phyloP scores from a whole-genome alignment of 495 filamentous ascomycete species.

The Tuber borchii region DNA sequence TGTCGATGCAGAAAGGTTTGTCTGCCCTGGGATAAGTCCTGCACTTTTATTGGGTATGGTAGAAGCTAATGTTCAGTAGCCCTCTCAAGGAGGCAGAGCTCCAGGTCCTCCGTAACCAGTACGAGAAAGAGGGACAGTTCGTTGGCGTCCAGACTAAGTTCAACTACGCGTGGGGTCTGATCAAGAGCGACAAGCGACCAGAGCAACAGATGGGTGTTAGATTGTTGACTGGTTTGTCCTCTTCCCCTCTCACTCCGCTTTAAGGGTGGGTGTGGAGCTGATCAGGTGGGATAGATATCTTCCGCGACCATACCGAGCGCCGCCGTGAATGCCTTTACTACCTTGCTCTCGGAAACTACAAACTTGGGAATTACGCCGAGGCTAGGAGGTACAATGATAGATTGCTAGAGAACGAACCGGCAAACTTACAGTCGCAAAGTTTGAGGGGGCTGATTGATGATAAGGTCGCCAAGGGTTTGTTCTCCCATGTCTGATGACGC shows the following conservation, averaged over 20 bases:
- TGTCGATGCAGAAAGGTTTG: constrained; percentile 90
- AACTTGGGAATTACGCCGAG: constrained; percentile 93
- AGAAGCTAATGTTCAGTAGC: constrained; percentile 45
- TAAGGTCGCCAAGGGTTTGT: constrained; percentile 65
- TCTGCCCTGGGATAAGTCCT: constrained; percentile 14
- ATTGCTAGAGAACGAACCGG: constrained; percentile 78
- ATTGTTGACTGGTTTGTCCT: constrained; percentile 57
- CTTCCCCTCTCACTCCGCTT: neutral
- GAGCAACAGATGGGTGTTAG: constrained; percentile 95
- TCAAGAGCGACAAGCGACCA: constrained; percentile 73
- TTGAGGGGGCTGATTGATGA: constrained; percentile 84
- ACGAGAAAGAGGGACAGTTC: constrained; percentile 92
- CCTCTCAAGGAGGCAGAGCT: constrained; percentile 84
- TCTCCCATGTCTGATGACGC: neutral
- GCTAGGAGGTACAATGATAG: constrained; percentile 89
- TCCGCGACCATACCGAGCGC: constrained; percentile 81
- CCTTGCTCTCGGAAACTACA: constrained; percentile 92
- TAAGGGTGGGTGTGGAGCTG: neutral
- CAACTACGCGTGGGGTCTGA: constrained; percentile 98
- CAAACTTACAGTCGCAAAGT: constrained; percentile 80
- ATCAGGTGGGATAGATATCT: constrained; percentile 59
- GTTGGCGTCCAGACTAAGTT: constrained; percentile 98
- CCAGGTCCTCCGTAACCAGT: constrained; percentile 82
- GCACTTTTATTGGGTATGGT: neutral
- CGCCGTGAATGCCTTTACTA: constrained; percentile 97